Evolutionary conservation across 495 filamentous ascomycete genomes (phyloP).

Genomic region (Tuber calosporum): DNA sequence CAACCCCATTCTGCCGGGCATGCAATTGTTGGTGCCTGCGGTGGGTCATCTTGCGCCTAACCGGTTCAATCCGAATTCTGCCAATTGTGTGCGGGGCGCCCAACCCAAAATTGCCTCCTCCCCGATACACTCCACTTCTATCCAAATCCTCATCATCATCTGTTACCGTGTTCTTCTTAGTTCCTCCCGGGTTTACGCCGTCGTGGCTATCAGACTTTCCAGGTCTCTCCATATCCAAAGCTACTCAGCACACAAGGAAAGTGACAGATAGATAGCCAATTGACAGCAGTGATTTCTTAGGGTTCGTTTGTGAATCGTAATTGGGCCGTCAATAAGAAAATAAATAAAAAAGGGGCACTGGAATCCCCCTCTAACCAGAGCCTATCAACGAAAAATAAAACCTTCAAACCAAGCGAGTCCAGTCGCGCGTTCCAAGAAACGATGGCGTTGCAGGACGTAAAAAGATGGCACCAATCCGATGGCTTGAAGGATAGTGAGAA

Average conservation of each 20-base stretch:
- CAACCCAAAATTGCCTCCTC: constrained; percentile 21
- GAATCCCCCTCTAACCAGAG: not conserved
- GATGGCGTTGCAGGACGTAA: constrained; percentile 16
- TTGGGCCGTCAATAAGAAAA: constrained; percentile 18
- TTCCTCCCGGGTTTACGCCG: constrained; percentile 21
- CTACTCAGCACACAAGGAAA: constrained; percentile 28
- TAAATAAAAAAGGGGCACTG: not conserved
- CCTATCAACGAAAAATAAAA: not conserved
- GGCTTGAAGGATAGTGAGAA: constrained; percentile 4
- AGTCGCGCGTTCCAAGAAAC: constrained; percentile 29
- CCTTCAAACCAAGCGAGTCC: constrained; percentile 25
- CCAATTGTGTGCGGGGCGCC: constrained; percentile 19
- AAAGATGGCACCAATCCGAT: constrained; percentile 12
- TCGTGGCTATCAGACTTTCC: constrained; percentile 28
- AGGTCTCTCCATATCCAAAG: constrained; percentile 27
- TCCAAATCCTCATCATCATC: constrained; percentile 39
- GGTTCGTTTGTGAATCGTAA: constrained; percentile 33
- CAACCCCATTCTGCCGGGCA: constrained; percentile 21
- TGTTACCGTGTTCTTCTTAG: constrained; percentile 22
- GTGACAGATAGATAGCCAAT: constrained; percentile 24
- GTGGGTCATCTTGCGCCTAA: constrained; percentile 20
- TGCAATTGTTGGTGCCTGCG: constrained; percentile 29
- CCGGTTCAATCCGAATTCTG: constrained; percentile 23
- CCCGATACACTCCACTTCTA: constrained; percentile 18
- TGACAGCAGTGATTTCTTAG: constrained; percentile 13